Base-by-base conservation (phyloP, 2,329 filamentous ascomycete genomes). In the Torrubiellomyces zombiae region DNA sequence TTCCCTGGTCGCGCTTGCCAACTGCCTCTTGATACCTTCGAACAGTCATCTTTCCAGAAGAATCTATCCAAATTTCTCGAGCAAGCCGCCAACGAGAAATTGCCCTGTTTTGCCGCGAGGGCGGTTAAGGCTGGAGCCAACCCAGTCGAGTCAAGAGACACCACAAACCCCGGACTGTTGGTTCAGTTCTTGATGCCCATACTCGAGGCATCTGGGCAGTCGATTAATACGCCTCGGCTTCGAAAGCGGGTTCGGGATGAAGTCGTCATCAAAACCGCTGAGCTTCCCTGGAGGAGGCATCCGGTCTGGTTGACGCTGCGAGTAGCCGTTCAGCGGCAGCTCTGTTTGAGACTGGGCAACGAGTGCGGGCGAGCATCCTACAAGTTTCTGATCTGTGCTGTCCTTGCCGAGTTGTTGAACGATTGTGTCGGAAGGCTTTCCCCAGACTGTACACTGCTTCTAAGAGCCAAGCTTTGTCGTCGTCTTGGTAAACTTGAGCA, bases 191-290 rank as follows among this genome's bases (percentile, higher is more conserved):
- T 79, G 7, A 64, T 75, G 47, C 58, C 67, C 0, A 40, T 78
- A 0, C 43, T 80, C 0, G 60, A 69, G 35, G 60, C 55, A 0
- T 51, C 63, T 6, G 73, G 73, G 0, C 28, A 38, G 0, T 34
- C 47, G 0, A 29, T 50, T 0, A 27, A 43, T 1, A 45, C 58
- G 0, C 33, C 45, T 0, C 14, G 51, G 0, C 38, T 75, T 2
- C 49, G 50, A 0, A 80, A 80, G 38, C 53, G 61, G 3, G 57
- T 77, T 0, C 56, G 67, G 0, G 75, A 79, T 24, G 70, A 75
- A n/a, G 60, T 75, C 0, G 56, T 54, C 9, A 59, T 66, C 40
- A 38, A 46, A 1, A 39, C 57, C 1, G 50, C 56, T 0, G 43
- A 55, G 1, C 39, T 52, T 1, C 72, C 72, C 0, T 80, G 74